Base-by-base conservation (phyloP, 106 monocot species). In the Posidonia australis region DNA sequence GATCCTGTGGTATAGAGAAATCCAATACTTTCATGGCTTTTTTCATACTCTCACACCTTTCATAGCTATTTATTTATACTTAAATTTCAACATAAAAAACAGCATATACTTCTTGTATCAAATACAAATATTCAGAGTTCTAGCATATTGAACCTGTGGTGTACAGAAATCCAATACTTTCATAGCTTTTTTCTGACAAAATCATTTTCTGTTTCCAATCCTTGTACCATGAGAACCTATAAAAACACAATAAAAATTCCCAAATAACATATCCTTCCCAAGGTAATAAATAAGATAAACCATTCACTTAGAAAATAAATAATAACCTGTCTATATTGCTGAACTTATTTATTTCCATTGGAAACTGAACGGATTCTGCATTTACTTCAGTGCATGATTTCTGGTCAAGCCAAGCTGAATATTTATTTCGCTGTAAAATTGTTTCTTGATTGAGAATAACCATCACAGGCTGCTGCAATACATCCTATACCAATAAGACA, bases 401-500 rank as follows among this genome's bases (percentile, higher is more conserved):
- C 63, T 80, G 62, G 16, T 96, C 82, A 73, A 90, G 80, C 96
- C 86, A 90, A 61, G 62, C 44, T 22, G 80, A 75, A 67, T 74
- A 44, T 43, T 77, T 73, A 22, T 72, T 70, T 56, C 54, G 65
- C 18, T 48, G 74, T 18, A 67, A 26, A 14, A 29, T 51, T 72
- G 60, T 65, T 77, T 82, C 84, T 73, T 82, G 64, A 24, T 72
- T 76, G 45, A 94, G 73, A 59, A 90, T 27, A 59, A 62, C 41
- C 74, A 80, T 82, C n/a, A 85, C 65, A 53, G 84, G 82, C 82
- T 83, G 69, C 72, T 96, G 82, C 64, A 96, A 69, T 32, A 79
- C 43, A 53, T 90, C 96, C 94, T 96, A 46, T 17, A 61, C 5
- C 14, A 81, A 20, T 27, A 62, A 65, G 45, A 51, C 14, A 46